Percentiles rank a stretch among this genome's conserved stretches.
phyloP scores from a whole-genome alignment of 164 flowering plant genomes.

The Cinnamomum micranthum region DNA sequence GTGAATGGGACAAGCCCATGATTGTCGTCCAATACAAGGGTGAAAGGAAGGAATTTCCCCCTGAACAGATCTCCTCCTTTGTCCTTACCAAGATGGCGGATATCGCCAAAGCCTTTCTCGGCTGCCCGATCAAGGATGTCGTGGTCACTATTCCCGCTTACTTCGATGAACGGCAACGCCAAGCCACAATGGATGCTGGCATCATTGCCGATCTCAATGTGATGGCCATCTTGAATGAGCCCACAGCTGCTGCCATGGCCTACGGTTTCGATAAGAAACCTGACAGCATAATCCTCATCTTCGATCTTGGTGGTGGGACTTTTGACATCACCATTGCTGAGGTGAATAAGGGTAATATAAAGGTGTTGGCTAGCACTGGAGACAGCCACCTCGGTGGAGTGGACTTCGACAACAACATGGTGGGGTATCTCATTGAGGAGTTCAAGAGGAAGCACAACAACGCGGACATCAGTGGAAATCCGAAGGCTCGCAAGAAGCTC shows the following conservation, averaged over 20 bases:
- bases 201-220: conserved; percentile 8
- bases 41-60: conserved; percentile 31
- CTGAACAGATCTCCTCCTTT: conserved; percentile 39
- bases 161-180: conserved; percentile 10
- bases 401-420: conserved; percentile 61
- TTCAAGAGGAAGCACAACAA: conserved; percentile 51
- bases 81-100: conserved; percentile 11
- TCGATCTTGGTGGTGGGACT: conserved; percentile 10
- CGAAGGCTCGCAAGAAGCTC: conserved; percentile 43
- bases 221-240: conserved; percentile 5
- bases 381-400: conserved; percentile 51
- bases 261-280: conserved; percentile 7
- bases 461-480: conserved; percentile 41
- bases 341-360: conserved; percentile 4
- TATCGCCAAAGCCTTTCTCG: conserved; percentile 15
- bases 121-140: conserved; percentile 13
- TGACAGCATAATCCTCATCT: conserved; percentile 2
- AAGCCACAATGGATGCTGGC: conserved; percentile 14
- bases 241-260: conserved; percentile 11
- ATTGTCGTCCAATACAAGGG: conserved; percentile 28
- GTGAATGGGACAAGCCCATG: conserved; percentile 39
- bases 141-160: conserved; percentile 14
- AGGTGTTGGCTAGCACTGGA: conserved; percentile 6
- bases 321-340: conserved; percentile 6
- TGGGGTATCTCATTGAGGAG: conserved; percentile 39